phyloP scores from a whole-genome alignment of 768 basidiomycete species.

The Kwoniella dendrophila region DNA sequence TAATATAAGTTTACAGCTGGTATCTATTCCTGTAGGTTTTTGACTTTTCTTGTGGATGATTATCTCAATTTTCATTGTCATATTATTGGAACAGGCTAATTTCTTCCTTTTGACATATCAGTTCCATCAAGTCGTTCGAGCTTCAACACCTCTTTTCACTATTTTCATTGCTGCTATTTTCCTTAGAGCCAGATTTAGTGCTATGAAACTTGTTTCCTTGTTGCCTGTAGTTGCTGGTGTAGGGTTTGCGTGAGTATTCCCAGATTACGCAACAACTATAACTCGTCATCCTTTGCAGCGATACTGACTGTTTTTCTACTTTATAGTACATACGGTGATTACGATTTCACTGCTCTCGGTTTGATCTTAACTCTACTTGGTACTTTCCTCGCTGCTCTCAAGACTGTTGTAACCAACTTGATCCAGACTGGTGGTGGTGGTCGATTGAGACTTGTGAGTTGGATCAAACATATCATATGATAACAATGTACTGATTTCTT shows the following conservation, averaged over 20 bases:
- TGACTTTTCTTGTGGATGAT: no score
- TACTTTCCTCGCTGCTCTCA: slow-evolving; percentile 86
- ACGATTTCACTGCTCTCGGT: slow-evolving; percentile 83
- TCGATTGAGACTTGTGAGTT: slow-evolving; percentile 52
- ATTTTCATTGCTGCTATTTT: slow-evolving; percentile 74
- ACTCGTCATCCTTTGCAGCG: slow-evolving; percentile 1
- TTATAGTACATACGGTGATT: slow-evolving; percentile 87
- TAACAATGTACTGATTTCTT: neutral
- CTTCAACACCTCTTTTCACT: slow-evolving; percentile 89
- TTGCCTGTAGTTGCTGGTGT: slow-evolving; percentile 87
- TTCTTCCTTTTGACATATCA: slow-evolving; percentile 51
- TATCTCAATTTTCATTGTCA: neutral
- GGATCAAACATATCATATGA: neutral
- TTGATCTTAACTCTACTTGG: slow-evolving; percentile 86
- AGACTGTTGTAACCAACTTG: slow-evolving; percentile 88
- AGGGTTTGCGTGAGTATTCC: slow-evolving; percentile 77
- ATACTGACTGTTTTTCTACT: neutral
- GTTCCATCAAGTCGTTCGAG: slow-evolving; percentile 97
- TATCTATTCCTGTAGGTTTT: slow-evolving; percentile 81
- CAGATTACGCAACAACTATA: no score
- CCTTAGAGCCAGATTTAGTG: slow-evolving; percentile 66
- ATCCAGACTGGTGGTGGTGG: slow-evolving; percentile 58
- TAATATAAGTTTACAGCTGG: slow-evolving; percentile 83
- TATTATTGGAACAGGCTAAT: no score
- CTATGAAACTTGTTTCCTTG: slow-evolving; percentile 69